Base-by-base conservation (phyloP, 2,329 filamentous ascomycete genomes). In the Alternaria postmessia region DNA sequence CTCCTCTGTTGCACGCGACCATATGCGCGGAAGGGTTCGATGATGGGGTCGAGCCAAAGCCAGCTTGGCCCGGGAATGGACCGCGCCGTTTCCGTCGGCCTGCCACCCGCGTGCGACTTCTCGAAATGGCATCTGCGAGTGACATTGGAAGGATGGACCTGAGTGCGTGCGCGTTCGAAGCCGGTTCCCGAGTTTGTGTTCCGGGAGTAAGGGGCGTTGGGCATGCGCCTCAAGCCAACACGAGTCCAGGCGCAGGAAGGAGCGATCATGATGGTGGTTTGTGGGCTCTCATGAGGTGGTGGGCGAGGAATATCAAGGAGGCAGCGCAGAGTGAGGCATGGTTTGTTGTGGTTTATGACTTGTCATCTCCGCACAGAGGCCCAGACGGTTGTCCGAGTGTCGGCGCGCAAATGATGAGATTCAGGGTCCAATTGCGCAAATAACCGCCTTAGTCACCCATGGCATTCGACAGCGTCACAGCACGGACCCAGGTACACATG, bases 1-100 rank as follows among this genome's bases (percentile, higher is more conserved):
- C 89, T 83, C 51, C 86, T 85, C 52, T 87, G 82, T 79, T 97
- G 93, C 47, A 88, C 86, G 22, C 89, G 85, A 16, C 86, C 88
- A 75, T 95, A 97, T 44, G 79, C 80, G 52, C 81, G 78, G 62
- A 84, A 81, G 9, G 82, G 82, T 36, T 72, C 73, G 42, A 78
- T 77, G 51, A 83, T 75, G 8, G 81, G 81, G 56, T 82, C 79
- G 16, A 83, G 75, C 81, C 81, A 83, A 14, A 81, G 72, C 77
- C 79, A 81, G 51, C 74, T 79, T 5, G 81, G 78, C 11, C 80
- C 81, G 5, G 81, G 80, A 39, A 83, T 82, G 2, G 75, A 73
- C 24, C 68, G 72, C 16, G 67, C 53, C 5, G 58, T 63, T 8
- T 61, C 62, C 14, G 66, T 59, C 22, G 63, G 59, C 47, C 62